These are phyloP conservation scores for Rhizopus sp. DNA, from an alignment of 371 early-diverging fungal species.

Conservation along the genomic window DNA sequence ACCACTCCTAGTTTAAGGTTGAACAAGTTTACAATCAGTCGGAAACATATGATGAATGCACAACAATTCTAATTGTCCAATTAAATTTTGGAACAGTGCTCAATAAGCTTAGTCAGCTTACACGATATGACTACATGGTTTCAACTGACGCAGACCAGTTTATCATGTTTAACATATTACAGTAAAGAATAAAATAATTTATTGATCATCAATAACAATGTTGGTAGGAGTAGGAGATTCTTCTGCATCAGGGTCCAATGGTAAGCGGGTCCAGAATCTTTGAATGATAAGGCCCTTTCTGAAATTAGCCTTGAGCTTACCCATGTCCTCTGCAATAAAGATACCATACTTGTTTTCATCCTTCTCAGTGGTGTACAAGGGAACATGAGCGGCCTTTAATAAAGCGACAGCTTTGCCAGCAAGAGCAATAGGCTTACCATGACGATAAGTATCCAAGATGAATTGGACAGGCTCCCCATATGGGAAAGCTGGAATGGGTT, in stretches of 20 bases:
- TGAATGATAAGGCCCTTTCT: conserved; percentile 6
- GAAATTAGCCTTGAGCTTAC: conserved; percentile 1
- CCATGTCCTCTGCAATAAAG: neutral
- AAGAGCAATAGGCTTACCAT: conserved; percentile 43
- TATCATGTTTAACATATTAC: neutral
- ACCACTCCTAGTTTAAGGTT: too few relatives aligned
- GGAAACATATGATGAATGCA: too few relatives aligned
- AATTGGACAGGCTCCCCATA: conserved; percentile 38
- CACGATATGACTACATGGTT: too few relatives aligned
- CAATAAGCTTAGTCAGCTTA: too few relatives aligned
- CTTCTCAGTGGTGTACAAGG: conserved; percentile 1
- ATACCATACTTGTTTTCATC: conserved; percentile 6
- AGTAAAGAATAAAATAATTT: neutral
- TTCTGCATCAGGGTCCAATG: conserved; percentile 11
- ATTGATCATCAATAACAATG: conserved; percentile 2
- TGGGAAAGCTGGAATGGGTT: conserved; percentile 24
- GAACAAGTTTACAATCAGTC: too few relatives aligned
- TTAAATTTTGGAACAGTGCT: too few relatives aligned
- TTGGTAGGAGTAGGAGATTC: conserved; percentile 8
- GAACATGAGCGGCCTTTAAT: conserved; percentile 21
- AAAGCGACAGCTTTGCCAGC: conserved; percentile 27
- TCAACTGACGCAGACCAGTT: too few relatives aligned
- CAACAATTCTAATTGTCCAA: too few relatives aligned
- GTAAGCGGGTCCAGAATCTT: conserved; percentile 16
- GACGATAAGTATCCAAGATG: conserved; percentile 36